phyloP scores from a whole-genome alignment of 2,329 filamentous ascomycete species.

The Purpureocillium lavendulum region DNA sequence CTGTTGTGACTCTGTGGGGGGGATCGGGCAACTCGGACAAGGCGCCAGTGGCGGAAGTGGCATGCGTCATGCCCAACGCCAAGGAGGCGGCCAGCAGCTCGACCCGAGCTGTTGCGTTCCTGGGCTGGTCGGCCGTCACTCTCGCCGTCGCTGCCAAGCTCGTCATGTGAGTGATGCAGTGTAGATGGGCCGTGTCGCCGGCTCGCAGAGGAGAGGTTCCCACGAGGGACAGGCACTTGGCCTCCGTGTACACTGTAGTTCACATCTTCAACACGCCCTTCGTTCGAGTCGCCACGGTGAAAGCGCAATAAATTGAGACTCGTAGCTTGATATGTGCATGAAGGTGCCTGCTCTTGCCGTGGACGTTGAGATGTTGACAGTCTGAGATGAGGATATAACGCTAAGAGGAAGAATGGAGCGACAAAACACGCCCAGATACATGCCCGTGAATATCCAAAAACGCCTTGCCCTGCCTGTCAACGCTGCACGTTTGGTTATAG shows the following conservation, averaged over 20 bases:
- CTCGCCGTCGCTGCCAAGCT: neutral
- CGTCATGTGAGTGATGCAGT: neutral
- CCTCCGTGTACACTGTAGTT: too few species aligned
- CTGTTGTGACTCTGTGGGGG: slow-evolving; percentile 5
- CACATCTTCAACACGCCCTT: too few species aligned
- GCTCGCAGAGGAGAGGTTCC: too few species aligned
- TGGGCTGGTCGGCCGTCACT: neutral
- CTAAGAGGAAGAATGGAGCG: too few species aligned
- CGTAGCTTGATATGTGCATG: too few species aligned
- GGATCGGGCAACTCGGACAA: neutral
- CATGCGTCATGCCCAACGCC: slow-evolving; percentile 3
- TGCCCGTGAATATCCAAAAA: neutral
- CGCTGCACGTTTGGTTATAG: neutral
- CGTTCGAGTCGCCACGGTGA: too few species aligned
- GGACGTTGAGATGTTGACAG: too few species aligned
- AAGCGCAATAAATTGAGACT: neutral
- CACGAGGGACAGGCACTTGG: too few species aligned
- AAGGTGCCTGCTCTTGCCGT: too few species aligned
- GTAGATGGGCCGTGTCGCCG: too few species aligned
- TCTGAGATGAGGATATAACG: too few species aligned
- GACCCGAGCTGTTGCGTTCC: neutral
- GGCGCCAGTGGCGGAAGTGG: neutral
- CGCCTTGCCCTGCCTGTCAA: neutral
- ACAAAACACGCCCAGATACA: too few species aligned
- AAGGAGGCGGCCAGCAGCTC: neutral